These are phyloP conservation scores for Ramaria rubella DNA, from an alignment of 768 basidiomycete species.

Conservation along the genomic window DNA sequence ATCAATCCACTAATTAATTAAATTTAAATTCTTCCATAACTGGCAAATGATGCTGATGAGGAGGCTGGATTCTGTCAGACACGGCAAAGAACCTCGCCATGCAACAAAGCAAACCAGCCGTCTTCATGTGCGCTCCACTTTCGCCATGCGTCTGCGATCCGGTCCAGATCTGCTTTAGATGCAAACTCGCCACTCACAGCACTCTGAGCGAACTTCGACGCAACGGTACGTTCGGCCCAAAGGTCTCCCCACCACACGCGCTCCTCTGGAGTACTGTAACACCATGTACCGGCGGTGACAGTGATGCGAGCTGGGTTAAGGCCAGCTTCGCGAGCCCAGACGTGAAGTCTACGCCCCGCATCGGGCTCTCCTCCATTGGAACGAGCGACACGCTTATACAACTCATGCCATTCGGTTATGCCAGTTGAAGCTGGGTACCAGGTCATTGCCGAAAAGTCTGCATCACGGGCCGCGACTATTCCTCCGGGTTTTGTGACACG, in stretches of 20 bases:
- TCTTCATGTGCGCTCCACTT: conserved; percentile 28
- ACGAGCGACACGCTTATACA: conserved; percentile 9
- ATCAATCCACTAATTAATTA: too few species aligned
- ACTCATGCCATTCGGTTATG: conserved; percentile 24
- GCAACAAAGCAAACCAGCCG: conserved; percentile 28
- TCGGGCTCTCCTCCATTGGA: conserved; percentile 31
- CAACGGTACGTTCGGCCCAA: conserved; percentile 35
- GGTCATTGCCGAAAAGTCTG: conserved; percentile 30
- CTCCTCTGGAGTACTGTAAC: conserved; percentile 31
- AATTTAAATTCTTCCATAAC: too few species aligned
- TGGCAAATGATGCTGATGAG: too few species aligned
- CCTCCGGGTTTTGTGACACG: conserved; percentile 43
- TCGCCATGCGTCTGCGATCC: conserved; percentile 20
- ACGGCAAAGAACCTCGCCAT: conserved; percentile 30
- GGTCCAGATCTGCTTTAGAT: conserved; percentile 19
- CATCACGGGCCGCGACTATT: conserved; percentile 40
- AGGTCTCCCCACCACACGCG: conserved; percentile 32
- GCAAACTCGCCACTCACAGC: conserved; percentile 25
- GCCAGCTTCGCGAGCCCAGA: conserved; percentile 35
- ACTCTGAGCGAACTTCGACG: conserved; percentile 27
- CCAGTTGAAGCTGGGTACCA: conserved; percentile 32
- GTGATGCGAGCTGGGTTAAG: conserved; percentile 24
- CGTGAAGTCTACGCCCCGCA: conserved; percentile 32
- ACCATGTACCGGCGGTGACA: conserved; percentile 29
- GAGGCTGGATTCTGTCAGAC: too few species aligned